A percentile compares a stretch with the other conserved stretches of the same genome.
Conservation (phyloP, 495 filamentous ascomycete species). For the Penicillium lividum region DNA sequence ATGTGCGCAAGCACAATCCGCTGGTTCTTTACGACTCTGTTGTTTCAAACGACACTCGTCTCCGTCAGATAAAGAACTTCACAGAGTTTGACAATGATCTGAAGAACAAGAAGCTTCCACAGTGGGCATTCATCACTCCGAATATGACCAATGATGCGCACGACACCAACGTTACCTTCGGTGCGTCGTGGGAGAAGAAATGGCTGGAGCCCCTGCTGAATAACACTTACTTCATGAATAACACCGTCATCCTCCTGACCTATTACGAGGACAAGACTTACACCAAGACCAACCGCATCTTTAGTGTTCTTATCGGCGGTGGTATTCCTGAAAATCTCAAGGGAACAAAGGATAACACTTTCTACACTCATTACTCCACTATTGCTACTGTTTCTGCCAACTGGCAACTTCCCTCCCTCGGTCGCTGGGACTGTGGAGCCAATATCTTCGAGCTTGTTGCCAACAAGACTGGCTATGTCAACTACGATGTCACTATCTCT, state of each 20-base stretch:
- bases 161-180: slow-evolving; percentile 63
- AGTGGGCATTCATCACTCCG: slow-evolving; percentile 74
- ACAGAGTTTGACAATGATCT: slow-evolving; percentile 62
- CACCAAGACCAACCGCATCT: slow-evolving; percentile 12
- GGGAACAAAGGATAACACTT: slow-evolving; percentile 63
- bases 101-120: slow-evolving; percentile 56
- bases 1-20: slow-evolving; percentile 78
- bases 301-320: slow-evolving; percentile 62
- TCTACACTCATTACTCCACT: slow-evolving; percentile 73
- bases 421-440: slow-evolving; percentile 71
- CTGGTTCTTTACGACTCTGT: slow-evolving; percentile 60
- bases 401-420: slow-evolving; percentile 67
- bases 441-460: slow-evolving; percentile 66
- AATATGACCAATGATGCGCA: slow-evolving; percentile 77
- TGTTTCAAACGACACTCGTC: slow-evolving; percentile 50
- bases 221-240: slow-evolving; percentile 63
- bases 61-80: slow-evolving; percentile 66
- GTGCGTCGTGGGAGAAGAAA: slow-evolving; percentile 56
- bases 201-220: slow-evolving; percentile 63
- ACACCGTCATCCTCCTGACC: slow-evolving; percentile 48
- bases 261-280: slow-evolving; percentile 67
- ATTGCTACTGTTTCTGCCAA: slow-evolving; percentile 68
- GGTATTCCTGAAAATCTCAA: slow-evolving; percentile 57
- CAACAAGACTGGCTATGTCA: slow-evolving; percentile 58
- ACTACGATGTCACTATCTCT: slow-evolving; percentile 47